These are phyloP conservation scores for Scheffersomyces quercinus DNA, from an alignment of 1,139 yeast species.

Conservation along the genomic window DNA sequence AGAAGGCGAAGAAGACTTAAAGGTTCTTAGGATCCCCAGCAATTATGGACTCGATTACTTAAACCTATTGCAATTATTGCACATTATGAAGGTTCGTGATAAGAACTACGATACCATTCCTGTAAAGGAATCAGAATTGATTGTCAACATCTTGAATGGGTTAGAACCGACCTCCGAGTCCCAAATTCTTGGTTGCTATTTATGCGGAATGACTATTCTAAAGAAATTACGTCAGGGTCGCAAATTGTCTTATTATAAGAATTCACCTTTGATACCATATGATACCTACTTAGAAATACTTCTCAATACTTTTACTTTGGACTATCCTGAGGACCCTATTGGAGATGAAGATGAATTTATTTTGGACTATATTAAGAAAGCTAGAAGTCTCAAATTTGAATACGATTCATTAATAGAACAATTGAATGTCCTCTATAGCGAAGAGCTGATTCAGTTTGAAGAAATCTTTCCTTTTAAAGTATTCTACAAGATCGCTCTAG, in stretches of 20 bases:
- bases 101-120: conserved; percentile 1
- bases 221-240: conserved; percentile 6
- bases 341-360: conserved; percentile 19
- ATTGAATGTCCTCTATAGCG: conserved; percentile 6
- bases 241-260: conserved; percentile 6
- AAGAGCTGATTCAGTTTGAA: conserved; percentile 11
- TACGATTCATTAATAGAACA: conserved; percentile 22
- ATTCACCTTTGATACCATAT: conserved; percentile 11
- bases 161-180: conserved; percentile 30
- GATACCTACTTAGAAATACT: conserved; percentile 30
- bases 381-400: conserved; percentile 21
- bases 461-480: conserved; percentile 22
- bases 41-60: conserved; percentile 28
- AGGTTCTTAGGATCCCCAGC: conserved; percentile 14
- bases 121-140: conserved; percentile 15
- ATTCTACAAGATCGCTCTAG: conserved; percentile 45
- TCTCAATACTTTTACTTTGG: conserved; percentile 19
- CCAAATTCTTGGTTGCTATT: conserved; percentile 29
- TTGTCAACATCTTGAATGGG: conserved; percentile 22
- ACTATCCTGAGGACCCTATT: conserved; percentile 9
- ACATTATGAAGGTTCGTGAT: conserved; percentile 21
- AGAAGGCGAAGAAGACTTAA: conserved; percentile 7
- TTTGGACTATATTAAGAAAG: conserved; percentile 12
- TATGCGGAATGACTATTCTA: conserved; percentile 23
- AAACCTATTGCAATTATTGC: conserved; percentile 28